phyloP scores from a whole-genome alignment of 2,329 filamentous ascomycete species.

The Dactylellina drechsleri region DNA sequence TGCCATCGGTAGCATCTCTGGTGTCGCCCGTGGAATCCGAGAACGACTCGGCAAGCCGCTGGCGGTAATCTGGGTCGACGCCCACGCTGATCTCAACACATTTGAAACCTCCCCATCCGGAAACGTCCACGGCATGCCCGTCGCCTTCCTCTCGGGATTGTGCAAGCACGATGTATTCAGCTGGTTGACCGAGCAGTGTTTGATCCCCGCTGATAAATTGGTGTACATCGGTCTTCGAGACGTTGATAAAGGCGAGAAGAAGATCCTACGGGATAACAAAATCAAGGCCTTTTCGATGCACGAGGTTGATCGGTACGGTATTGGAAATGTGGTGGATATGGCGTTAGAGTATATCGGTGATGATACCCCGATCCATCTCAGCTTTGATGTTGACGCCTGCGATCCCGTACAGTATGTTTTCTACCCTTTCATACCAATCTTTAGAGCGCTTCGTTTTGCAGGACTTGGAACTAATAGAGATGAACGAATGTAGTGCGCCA shows the following conservation, averaged over 20 bases:
- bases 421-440: not conserved
- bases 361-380: conserved; percentile 96
- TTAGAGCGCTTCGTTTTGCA: no score
- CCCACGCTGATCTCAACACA: conserved; percentile 96
- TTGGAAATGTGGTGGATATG: conserved; percentile 97
- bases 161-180: conserved; percentile 82
- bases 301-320: conserved; percentile 94
- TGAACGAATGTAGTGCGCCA: conserved; percentile 72
- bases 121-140: conserved; percentile 98
- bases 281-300: conserved; percentile 99
- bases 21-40: conserved; percentile 83
- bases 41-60: conserved; percentile 85
- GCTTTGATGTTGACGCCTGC: conserved; percentile 95
- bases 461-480: not conserved
- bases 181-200: conserved; percentile 81
- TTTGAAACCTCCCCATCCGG: conserved; percentile 89
- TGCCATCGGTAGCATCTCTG: conserved; percentile 90
- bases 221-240: conserved; percentile 97
- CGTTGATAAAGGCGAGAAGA: conserved; percentile 93
- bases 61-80: conserved; percentile 98
- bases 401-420: conserved; percentile 76
- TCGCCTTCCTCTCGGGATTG: conserved; percentile 87
- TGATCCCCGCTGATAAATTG: conserved; percentile 79
- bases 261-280: conserved; percentile 83
- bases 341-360: conserved; percentile 93